These are phyloP conservation scores for Monilinia laxa DNA, from an alignment of 2,329 filamentous ascomycete genomes.

Conservation along the genomic window DNA sequence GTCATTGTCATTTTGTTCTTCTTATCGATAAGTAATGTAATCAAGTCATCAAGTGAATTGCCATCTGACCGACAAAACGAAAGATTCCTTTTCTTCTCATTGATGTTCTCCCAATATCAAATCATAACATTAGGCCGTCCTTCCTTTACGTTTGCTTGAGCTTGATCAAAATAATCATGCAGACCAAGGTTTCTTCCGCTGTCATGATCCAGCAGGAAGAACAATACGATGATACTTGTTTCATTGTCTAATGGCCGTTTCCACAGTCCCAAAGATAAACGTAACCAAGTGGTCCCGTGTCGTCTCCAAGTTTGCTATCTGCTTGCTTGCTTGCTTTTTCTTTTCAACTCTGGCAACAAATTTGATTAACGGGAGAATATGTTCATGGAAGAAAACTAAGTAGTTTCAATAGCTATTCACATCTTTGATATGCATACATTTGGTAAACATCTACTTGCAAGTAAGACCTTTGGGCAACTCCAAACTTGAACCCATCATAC, in stretches of 20 bases:
- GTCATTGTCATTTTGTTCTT: not conserved
- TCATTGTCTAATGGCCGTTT: too few relatives aligned
- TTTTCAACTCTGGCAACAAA: not conserved
- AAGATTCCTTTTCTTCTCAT: too few relatives aligned
- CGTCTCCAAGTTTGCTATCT: too few relatives aligned
- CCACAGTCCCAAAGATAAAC: not conserved
- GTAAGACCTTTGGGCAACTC: not conserved
- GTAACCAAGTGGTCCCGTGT: not conserved
- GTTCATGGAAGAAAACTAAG: too few relatives aligned
- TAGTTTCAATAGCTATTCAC: not conserved
- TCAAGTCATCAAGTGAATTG: not conserved
- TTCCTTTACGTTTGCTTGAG: not conserved
- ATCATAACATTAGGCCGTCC: not conserved
- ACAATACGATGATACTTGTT: not conserved
- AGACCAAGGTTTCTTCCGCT: not conserved
- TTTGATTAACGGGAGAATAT: too few relatives aligned
- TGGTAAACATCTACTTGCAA: not conserved
- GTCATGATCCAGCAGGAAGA: not conserved
- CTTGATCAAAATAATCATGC: not conserved
- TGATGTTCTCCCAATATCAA: not conserved
- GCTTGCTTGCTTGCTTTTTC: not conserved
- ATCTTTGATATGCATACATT: not conserved
- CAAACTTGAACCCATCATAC: not conserved
- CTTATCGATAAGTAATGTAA: slow-evolving; percentile 21
- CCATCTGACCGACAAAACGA: not conserved